Conservation (phyloP, 106 monocot species). For the Acorus calamus region DNA sequence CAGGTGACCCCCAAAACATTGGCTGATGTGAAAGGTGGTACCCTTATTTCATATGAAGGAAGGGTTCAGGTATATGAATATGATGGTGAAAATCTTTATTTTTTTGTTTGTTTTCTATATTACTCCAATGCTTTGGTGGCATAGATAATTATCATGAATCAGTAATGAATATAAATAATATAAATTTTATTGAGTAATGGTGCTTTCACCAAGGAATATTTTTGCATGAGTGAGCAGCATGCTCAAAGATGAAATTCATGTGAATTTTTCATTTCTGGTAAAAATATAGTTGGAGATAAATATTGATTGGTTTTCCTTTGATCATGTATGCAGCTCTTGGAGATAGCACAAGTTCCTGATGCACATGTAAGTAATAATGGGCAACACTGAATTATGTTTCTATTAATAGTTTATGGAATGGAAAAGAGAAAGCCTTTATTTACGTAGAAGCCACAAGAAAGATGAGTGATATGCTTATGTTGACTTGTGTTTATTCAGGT, state of each 20-base stretch:
- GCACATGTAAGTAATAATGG: conserved; percentile 54
- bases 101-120: too few species aligned
- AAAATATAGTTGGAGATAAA: background rate
- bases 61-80: conserved; percentile 71
- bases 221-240: too few species aligned
- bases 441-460: too few species aligned
- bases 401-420: background rate
- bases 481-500: conserved; percentile 36
- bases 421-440: background rate
- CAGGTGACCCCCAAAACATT: conserved; percentile 97
- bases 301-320: background rate
- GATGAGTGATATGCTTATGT: conserved; percentile 2
- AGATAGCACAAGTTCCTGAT: conserved; percentile 98
- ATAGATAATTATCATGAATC: too few species aligned
- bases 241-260: too few species aligned
- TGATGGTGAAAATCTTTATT: background rate
- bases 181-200: too few species aligned
- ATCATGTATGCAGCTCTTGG: conserved; percentile 59
- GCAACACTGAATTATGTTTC: background rate
- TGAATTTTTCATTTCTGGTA: background rate
- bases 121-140: too few species aligned
- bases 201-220: too few species aligned
- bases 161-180: too few species aligned
- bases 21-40: conserved; percentile 99
- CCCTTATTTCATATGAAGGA: conserved; percentile 94